Percentiles rank a stretch among this genome's conserved stretches.
These are phyloP conservation scores for Phytopythium aichiense DNA, from an alignment of 352 stramenopile species.

Conservation along the genomic window DNA sequence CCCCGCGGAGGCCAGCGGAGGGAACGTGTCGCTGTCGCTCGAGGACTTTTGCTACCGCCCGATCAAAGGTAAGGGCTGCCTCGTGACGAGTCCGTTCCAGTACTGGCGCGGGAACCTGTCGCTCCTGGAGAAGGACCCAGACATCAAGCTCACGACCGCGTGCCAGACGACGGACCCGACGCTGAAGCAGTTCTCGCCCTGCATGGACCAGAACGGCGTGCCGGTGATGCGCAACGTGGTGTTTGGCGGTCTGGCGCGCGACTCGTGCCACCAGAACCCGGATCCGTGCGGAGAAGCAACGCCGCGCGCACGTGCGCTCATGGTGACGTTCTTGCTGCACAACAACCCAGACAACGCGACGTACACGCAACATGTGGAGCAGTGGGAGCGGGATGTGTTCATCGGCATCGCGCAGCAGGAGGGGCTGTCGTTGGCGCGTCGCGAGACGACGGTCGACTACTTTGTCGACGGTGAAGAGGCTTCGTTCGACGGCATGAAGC, in stretches of 20 bases:
- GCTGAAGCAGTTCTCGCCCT: conserved; percentile 56
- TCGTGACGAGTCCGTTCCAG: conserved; percentile 82
- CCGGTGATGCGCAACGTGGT: conserved; percentile 88
- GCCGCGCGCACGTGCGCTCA: conserved; percentile 64
- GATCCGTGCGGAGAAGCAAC: conserved; percentile 83
- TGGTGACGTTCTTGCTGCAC: conserved; percentile 87
- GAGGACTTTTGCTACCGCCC: conserved; percentile 79
- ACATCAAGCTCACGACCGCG: conserved; percentile 84
- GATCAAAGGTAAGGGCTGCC: conserved; percentile 72
- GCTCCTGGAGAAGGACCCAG: conserved; percentile 55
- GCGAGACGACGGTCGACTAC: conserved; percentile 7
- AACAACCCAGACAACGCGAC: conserved; percentile 70
- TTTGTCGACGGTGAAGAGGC: conserved; percentile 20
- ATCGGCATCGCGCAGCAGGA: conserved; percentile 29
- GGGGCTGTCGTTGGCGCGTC: conserved; percentile 10
- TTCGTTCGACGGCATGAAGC: conserved; percentile 47
- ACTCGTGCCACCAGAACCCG: conserved; percentile 69
- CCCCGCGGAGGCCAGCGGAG: conserved; percentile 10
- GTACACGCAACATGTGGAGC: conserved; percentile 67
- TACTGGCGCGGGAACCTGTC: conserved; percentile 66
- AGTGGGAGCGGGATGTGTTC: conserved; percentile 84
- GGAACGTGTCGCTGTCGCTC: conserved; percentile 39
- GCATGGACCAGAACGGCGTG: conserved; percentile 88
- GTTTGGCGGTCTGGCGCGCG: conserved; percentile 66
- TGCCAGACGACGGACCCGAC: conserved; percentile 73